phyloP scores from a whole-genome alignment of 495 filamentous ascomycete species.

The Aspergillus incahuasiensis region DNA sequence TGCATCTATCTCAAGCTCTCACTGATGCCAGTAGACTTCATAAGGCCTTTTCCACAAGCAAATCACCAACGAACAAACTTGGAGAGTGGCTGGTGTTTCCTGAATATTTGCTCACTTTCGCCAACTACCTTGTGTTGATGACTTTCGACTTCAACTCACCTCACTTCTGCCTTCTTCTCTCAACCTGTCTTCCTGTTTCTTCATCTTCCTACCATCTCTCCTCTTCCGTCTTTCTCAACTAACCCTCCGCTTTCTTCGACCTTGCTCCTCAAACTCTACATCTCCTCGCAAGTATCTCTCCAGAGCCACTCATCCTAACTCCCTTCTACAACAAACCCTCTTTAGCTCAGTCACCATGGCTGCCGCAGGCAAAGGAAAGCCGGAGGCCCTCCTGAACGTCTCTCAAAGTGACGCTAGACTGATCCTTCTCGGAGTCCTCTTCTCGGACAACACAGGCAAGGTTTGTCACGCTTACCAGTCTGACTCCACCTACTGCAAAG shows the following conservation, averaged over 20 bases:
- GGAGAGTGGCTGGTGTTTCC: not conserved
- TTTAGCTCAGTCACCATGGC: too few species aligned
- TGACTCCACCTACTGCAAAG: not conserved
- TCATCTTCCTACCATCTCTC: not conserved
- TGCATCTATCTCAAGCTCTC: not conserved
- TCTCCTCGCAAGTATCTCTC: not conserved
- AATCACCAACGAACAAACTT: not conserved
- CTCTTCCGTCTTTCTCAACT: not conserved
- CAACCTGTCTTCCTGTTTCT: not conserved
- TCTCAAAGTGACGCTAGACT: slow-evolving; percentile 18
- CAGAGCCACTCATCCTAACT: not conserved
- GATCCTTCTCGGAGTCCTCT: slow-evolving; percentile 21
- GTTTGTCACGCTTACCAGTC: slow-evolving; percentile 9
- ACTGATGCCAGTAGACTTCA: not conserved
- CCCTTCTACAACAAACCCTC: not conserved
- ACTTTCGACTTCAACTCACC: not conserved
- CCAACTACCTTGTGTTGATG: not conserved
- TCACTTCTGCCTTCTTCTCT: not conserved
- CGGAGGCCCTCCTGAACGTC: slow-evolving; percentile 20
- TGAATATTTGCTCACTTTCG: not conserved
- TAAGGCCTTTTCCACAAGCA: not conserved
- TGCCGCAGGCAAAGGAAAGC: slow-evolving; percentile 11
- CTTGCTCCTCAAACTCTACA: not conserved
- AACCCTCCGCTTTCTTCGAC: not conserved
- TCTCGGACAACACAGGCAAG: slow-evolving; percentile 17